Evolutionary conservation across 2,329 filamentous ascomycete species (phyloP).

Genomic region (Cladosporium sp.): DNA sequence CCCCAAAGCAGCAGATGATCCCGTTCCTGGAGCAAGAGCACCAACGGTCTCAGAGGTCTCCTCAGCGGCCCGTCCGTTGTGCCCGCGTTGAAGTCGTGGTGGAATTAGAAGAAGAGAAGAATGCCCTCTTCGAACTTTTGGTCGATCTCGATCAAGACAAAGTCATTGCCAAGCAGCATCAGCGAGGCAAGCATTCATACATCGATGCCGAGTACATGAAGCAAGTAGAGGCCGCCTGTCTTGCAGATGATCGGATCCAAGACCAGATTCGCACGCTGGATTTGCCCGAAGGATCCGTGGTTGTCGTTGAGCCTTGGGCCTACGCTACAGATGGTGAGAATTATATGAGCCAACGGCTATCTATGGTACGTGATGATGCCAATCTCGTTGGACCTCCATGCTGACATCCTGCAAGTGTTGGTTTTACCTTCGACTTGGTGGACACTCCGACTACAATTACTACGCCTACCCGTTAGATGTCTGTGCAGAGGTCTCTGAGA

Average conservation of each 20-base stretch:
- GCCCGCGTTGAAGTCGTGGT: conserved; percentile 9
- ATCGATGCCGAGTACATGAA: conserved; percentile 50
- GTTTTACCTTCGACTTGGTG: conserved; percentile 56
- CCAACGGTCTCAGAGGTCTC: neutral
- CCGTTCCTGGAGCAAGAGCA: conserved; percentile 22
- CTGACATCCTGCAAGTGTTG: conserved; percentile 53
- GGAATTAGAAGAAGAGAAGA: neutral
- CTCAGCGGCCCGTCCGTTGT: neutral
- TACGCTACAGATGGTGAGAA: conserved; percentile 40
- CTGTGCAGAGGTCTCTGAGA: conserved; percentile 57
- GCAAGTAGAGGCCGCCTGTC: conserved; percentile 32
- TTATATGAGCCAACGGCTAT: conserved; percentile 21
- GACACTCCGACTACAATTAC: conserved; percentile 57
- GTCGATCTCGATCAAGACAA: conserved; percentile 9
- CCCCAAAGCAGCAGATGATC: conserved; percentile 26
- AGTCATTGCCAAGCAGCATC: conserved; percentile 10
- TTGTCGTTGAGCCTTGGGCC: conserved; percentile 23
- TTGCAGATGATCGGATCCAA: conserved; percentile 45
- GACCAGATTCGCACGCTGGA: conserved; percentile 51
- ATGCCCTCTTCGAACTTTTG: conserved; percentile 4
- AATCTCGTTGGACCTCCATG: conserved; percentile 7
- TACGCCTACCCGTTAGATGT: conserved; percentile 59
- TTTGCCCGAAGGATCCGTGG: conserved; percentile 47
- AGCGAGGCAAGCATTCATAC: conserved; percentile 11
- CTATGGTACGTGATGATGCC: conserved; percentile 30